Base-by-base conservation (phyloP, 2,329 filamentous ascomycete genomes). In the Phoma sp. region DNA sequence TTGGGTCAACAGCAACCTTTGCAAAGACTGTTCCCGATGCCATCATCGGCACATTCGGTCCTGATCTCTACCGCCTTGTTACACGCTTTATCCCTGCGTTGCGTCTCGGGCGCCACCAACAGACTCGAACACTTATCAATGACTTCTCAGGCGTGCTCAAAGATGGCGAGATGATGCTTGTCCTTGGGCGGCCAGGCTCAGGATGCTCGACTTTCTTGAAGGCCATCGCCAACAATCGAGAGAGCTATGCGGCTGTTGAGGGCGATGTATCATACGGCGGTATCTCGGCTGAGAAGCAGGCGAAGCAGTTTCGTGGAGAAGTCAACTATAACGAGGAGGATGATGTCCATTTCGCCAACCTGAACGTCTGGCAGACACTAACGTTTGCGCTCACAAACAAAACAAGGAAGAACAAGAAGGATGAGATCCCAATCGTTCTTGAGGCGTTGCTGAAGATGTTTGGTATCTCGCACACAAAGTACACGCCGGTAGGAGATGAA, bases 141-240 rank as follows among this genome's bases (percentile, higher is more conserved):
- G 85, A 88, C 60, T 91, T 90, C 69, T 85, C 81, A 4, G 88
- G 88, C 17, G 81, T 86, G 36, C 84, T 91, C 9, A 81, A 85
- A 25, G 85, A 87, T 61, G 86, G 86, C 27, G 87, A 90, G 71
- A 90, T 90, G 86, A 85, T 90, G 81, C 78, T 91, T 15, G 87
- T 89, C 0, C 80, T 93, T 1, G 90, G 90, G 6, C 80, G 88
- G 9, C 90, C 90, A 0, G 90, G 90, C 4, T 83, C 86, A 24
- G 90, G 90, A 9, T 92, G 90, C 73, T 87, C 85, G 4, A 92
- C 90, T 0, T 92, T 93, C 63, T 80, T 94, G 43, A 92, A 92
- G 70, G 84, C 87, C 2, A 85, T 93, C 61, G 84, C 87, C 37
- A 93, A 93, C 70, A 84, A 90, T 57, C 82, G 87, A 21, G 82